Base-by-base conservation (phyloP, 371 early-diverging fungal genomes). In the Rhizomucor pusillus region DNA sequence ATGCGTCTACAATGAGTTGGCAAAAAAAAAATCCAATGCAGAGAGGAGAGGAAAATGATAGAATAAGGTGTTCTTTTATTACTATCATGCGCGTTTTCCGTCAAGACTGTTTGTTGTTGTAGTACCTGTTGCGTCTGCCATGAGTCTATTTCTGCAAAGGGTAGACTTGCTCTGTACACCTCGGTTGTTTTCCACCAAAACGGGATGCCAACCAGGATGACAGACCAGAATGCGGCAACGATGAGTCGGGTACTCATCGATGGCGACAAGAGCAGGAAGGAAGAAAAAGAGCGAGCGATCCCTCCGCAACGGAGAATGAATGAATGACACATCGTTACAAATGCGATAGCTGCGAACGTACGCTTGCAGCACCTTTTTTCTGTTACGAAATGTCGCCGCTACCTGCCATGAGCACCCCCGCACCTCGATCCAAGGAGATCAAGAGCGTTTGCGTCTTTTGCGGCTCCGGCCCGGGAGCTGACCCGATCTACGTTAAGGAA, bases 171-270 rank as follows among this genome's bases (percentile, higher is more conserved):
- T 43, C 95, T 82, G 62, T 95, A 90, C 0, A 96, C 91, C 36
- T 88, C 86, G 0, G 95, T 95, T 1, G 94, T 92, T 43, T 86
- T 82, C 90, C 90, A 93, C 95, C 97, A 95, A 36, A 94, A 79
- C 0, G 97, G 97, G 12, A 93, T 47, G 0, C 87, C 92, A 18
- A 92, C 35, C 13, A 90, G 66, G 12, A 92, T 71, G 1, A 92
- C 72, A 22, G 55, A 54, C 84, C 84, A 86, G 49, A 86, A 78
- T 5, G 84, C 73, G 22, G 73, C 56, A 24, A 86, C 57, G 43
- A 86, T 73, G 24, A 67, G 56, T 22, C 76, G 75, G 36, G 73
- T 75, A 25, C 55, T 47, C 55, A 55, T 55, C 29, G 29, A 7
- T 29, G 29, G 29, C 29, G 29, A 29, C n/a, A n/a, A n/a, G n/a